Evolutionary conservation across 2,329 filamentous ascomycete species (phyloP).

Genomic region (Hypoxylon sp.): DNA sequence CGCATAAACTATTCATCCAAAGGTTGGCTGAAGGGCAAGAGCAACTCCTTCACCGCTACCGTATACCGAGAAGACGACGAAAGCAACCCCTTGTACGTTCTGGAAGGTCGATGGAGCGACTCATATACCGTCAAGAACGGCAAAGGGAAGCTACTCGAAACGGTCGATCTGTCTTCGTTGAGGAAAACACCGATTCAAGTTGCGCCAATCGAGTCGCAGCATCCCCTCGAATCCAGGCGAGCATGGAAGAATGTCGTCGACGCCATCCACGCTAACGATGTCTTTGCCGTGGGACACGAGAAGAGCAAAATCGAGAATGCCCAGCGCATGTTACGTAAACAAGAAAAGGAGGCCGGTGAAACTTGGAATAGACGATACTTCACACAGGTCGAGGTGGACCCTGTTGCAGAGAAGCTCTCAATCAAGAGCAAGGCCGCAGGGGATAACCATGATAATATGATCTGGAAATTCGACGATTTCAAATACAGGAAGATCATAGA

Average conservation of each 20-base stretch:
- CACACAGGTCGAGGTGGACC: conserved; percentile 37
- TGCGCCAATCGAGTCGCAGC: conserved; percentile 81
- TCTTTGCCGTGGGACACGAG: conserved; percentile 82
- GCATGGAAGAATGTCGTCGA: conserved; percentile 90
- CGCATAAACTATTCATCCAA: conserved; percentile 95
- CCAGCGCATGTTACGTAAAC: conserved; percentile 68
- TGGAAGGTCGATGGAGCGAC: conserved; percentile 92
- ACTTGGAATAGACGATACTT: conserved; percentile 50
- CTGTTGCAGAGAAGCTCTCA: conserved; percentile 40
- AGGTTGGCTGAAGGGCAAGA: conserved; percentile 95
- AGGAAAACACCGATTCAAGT: conserved; percentile 78
- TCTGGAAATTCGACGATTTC: conserved; percentile 51
- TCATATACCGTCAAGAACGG: conserved; percentile 81
- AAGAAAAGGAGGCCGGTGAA: conserved; percentile 45
- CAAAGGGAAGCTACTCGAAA: conserved; percentile 69
- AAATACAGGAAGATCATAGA: conserved; percentile 45
- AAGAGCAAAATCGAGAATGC: conserved; percentile 93
- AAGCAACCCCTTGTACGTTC: conserved; percentile 83
- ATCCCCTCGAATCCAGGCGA: conserved; percentile 87
- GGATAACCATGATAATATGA: conserved; percentile 32
- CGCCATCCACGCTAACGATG: conserved; percentile 85
- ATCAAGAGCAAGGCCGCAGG: conserved; percentile 21
- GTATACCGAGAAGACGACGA: conserved; percentile 80
- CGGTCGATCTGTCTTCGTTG: conserved; percentile 71
- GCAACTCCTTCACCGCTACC: conserved; percentile 87